phyloP scores from a whole-genome alignment of 202 grass and related monocot genomes.

The Elaeis oleifera region DNA sequence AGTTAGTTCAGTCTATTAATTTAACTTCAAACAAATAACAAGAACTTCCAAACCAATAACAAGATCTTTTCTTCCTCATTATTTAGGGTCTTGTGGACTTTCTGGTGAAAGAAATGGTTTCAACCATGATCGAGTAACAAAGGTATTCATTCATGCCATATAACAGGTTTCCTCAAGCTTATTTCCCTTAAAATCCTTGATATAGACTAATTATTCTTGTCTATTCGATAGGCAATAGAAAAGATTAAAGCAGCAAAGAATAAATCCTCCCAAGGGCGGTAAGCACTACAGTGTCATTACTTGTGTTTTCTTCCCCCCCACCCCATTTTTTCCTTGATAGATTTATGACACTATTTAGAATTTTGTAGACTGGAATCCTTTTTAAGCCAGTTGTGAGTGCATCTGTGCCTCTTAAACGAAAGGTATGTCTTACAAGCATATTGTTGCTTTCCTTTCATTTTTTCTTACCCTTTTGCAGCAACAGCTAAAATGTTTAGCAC shows the following conservation, averaged over 20 bases:
- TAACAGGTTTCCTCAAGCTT: slow-evolving; percentile 8
- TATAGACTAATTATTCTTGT: slow-evolving; percentile 22
- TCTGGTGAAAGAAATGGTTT: slow-evolving; percentile 78
- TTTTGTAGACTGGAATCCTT: slow-evolving; percentile 71
- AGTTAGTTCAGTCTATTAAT: slow-evolving; percentile 15
- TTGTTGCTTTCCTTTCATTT: slow-evolving; percentile 5
- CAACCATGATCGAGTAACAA: slow-evolving; percentile 65
- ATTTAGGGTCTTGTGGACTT: slow-evolving; percentile 64
- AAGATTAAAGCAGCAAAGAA: slow-evolving; percentile 71
- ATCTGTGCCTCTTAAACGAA: slow-evolving; percentile 46
- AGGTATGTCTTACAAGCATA: slow-evolving; percentile 32
- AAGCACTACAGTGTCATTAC: slow-evolving; percentile 12
- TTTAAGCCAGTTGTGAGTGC: slow-evolving; percentile 61
- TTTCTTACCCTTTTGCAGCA: background rate
- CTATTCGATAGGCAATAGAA: slow-evolving; percentile 59
- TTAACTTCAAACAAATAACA: slow-evolving; percentile 26
- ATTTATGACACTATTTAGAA: slow-evolving; percentile 17
- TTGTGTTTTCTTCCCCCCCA: slow-evolving; percentile 5
- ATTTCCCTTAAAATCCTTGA: slow-evolving; percentile 22
- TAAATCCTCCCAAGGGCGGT: slow-evolving; percentile 50
- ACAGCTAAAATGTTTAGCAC: background rate
- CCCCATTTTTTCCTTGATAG: slow-evolving; percentile 5
- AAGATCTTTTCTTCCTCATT: slow-evolving; percentile 22
- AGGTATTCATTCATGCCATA: slow-evolving; percentile 37
- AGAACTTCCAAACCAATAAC: slow-evolving; percentile 4